phyloP scores from a whole-genome alignment of 331 rosid species.

The Acacia concinna region DNA sequence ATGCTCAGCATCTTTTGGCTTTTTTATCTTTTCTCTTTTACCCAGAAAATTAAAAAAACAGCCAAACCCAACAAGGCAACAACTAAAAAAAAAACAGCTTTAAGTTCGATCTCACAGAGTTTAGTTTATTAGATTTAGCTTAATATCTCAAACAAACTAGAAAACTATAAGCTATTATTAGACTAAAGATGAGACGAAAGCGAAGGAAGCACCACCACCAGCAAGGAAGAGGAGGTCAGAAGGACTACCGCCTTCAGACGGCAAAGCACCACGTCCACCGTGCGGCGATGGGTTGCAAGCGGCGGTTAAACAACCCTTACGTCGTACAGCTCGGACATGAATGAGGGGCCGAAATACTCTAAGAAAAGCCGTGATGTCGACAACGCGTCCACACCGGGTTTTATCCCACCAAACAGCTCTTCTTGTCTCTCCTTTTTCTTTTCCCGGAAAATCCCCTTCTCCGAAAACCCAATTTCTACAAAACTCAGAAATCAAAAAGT shows the following conservation, averaged over 20 bases:
- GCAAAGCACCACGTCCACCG: slow-evolving; percentile 99
- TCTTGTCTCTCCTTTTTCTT: neutral
- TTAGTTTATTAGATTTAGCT: neutral
- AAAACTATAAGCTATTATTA: slow-evolving; percentile 3
- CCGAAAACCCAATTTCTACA: too few relatives aligned
- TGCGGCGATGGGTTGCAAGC: slow-evolving; percentile 96
- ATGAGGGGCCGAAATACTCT: slow-evolving; percentile 55
- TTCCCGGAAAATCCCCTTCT: neutral
- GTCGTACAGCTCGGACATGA: slow-evolving; percentile 87
- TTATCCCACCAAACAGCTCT: slow-evolving; percentile 45
- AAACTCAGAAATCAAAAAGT: neutral
- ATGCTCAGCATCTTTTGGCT: slow-evolving; percentile 62
- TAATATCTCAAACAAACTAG: neutral
- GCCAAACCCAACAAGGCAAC: slow-evolving; percentile 5
- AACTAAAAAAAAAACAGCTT: slow-evolving; percentile 13
- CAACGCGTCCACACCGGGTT: slow-evolving; percentile 76
- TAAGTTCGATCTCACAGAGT: slow-evolving; percentile 33
- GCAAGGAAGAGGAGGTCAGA: slow-evolving; percentile 98
- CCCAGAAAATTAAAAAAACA: slow-evolving; percentile 5
- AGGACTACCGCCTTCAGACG: slow-evolving; percentile 99
- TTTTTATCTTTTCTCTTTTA: neutral
- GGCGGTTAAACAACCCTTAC: slow-evolving; percentile 65
- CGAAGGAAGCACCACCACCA: slow-evolving; percentile 65
- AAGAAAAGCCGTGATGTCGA: slow-evolving; percentile 97
- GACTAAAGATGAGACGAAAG: neutral